phyloP scores from a whole-genome alignment of 2,329 filamentous ascomycete genomes.

The Gnomoniopsis smithogilvyi region DNA sequence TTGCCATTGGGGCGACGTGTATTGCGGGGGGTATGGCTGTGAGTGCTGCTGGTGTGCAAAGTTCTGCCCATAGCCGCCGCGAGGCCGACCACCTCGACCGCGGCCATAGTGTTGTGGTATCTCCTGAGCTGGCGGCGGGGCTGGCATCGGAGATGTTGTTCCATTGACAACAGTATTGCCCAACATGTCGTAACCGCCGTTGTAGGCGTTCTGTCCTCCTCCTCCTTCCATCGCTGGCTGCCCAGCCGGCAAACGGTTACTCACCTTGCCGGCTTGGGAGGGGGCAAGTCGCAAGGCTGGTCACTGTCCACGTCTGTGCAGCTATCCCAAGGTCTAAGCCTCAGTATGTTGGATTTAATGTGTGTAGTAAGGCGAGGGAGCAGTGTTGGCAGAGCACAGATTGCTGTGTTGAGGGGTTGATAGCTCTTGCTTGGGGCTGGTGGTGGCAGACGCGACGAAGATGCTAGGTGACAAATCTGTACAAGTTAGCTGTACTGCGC shows the following conservation, averaged over 20 bases:
- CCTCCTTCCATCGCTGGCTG: constrained; percentile 53
- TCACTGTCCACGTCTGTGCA: constrained; percentile 22
- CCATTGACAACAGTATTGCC: constrained; percentile 17
- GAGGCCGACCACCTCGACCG: neutral
- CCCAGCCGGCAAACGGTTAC: constrained; percentile 72
- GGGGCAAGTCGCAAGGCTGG: constrained; percentile 27
- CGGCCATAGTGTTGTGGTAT: constrained; percentile 18
- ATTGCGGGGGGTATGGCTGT: constrained; percentile 23
- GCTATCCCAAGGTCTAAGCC: constrained; percentile 8
- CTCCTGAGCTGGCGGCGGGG: constrained; percentile 6
- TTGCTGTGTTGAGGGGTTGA: neutral
- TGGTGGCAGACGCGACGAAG: neutral
- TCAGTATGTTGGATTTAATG: neutral
- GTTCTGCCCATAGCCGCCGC: constrained; percentile 1
- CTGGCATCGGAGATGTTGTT: constrained; percentile 10
- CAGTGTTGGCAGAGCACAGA: neutral
- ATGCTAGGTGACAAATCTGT: neutral
- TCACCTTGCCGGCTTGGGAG: constrained; percentile 73
- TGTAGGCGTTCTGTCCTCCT: constrained; percentile 5
- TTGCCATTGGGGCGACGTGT: constrained; percentile 1
- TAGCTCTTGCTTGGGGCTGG: neutral
- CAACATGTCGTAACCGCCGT: constrained; percentile 9
- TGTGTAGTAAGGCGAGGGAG: neutral
- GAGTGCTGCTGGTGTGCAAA: constrained; percentile 5
- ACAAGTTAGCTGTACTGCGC: neutral